phyloP scores from a whole-genome alignment of 2,329 filamentous ascomycete genomes.

The Berkeleyomyces rouxiae region DNA sequence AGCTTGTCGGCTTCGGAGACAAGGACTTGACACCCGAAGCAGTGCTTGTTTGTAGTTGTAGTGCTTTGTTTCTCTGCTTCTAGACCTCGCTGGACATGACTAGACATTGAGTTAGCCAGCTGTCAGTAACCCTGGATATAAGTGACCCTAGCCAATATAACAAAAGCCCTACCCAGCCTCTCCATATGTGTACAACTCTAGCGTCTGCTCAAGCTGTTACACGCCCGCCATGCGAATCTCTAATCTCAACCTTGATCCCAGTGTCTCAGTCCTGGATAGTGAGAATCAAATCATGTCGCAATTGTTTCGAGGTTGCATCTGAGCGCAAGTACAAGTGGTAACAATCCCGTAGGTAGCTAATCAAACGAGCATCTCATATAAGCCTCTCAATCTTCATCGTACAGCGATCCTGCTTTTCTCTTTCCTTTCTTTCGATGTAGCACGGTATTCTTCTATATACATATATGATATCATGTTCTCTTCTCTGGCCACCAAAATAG shows the following conservation, averaged over 20 bases:
- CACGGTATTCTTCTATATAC: neutral
- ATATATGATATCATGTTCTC: conserved; percentile 31
- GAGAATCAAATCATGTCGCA: neutral
- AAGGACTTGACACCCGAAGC: neutral
- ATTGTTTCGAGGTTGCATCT: neutral
- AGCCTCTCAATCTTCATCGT: neutral
- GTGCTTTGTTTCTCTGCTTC: too few relatives aligned
- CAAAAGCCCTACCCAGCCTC: too few relatives aligned
- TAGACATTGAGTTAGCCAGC: too few relatives aligned
- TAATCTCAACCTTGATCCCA: neutral
- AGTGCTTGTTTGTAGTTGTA: too few relatives aligned
- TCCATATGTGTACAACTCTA: neutral
- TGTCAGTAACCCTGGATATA: too few relatives aligned
- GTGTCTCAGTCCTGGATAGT: neutral
- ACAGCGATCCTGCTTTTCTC: neutral
- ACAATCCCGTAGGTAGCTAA: neutral
- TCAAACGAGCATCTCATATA: neutral
- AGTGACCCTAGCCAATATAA: neutral
- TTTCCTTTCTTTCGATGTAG: neutral
- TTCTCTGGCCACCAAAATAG: conserved; percentile 39
- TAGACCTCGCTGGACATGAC: too few relatives aligned
- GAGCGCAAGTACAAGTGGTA: neutral
- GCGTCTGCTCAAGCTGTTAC: neutral
- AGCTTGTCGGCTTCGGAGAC: neutral
- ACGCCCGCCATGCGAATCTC: neutral